These are phyloP conservation scores for Dactylellina drechsleri DNA, from an alignment of 2,329 filamentous ascomycete genomes.

Conservation along the genomic window DNA sequence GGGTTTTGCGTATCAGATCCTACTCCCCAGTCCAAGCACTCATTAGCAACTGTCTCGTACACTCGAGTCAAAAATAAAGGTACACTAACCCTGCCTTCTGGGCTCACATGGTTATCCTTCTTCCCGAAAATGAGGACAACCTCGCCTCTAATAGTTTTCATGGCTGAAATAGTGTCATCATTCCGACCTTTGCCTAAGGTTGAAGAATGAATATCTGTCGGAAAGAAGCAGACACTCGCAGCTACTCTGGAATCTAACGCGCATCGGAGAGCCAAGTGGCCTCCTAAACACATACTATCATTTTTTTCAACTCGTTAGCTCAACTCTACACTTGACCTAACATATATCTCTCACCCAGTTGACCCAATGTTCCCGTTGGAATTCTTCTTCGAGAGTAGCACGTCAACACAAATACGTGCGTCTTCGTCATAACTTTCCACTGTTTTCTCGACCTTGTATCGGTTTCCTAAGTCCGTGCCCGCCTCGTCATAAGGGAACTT, in stretches of 20 bases:
- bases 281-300: slow-evolving; percentile 89
- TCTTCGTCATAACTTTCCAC: slow-evolving; percentile 88
- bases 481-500: slow-evolving; percentile 81
- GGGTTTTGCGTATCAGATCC: slow-evolving; percentile 36
- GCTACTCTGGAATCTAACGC: slow-evolving; percentile 76
- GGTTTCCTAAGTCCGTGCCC: slow-evolving; percentile 87
- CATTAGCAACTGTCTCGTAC: slow-evolving; percentile 69
- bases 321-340: not conserved
- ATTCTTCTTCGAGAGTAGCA: slow-evolving; percentile 76
- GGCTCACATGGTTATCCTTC: slow-evolving; percentile 88
- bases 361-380: slow-evolving; percentile 82
- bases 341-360: slow-evolving; percentile 62
- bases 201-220: slow-evolving; percentile 85
- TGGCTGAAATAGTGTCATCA: slow-evolving; percentile 71
- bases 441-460: slow-evolving; percentile 80
- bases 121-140: slow-evolving; percentile 91
- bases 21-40: slow-evolving; percentile 66
- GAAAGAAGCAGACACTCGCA: slow-evolving; percentile 87
- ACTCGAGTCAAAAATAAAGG: slow-evolving; percentile 66
- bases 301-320: not conserved
- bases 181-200: slow-evolving; percentile 76
- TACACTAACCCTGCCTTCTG: slow-evolving; percentile 72
- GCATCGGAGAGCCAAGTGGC: slow-evolving; percentile 76
- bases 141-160: slow-evolving; percentile 78
- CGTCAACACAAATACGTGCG: slow-evolving; percentile 73